These are phyloP conservation scores for Hippophae gyantsensis DNA, from an alignment of 306 rosid species.

Conservation along the genomic window DNA sequence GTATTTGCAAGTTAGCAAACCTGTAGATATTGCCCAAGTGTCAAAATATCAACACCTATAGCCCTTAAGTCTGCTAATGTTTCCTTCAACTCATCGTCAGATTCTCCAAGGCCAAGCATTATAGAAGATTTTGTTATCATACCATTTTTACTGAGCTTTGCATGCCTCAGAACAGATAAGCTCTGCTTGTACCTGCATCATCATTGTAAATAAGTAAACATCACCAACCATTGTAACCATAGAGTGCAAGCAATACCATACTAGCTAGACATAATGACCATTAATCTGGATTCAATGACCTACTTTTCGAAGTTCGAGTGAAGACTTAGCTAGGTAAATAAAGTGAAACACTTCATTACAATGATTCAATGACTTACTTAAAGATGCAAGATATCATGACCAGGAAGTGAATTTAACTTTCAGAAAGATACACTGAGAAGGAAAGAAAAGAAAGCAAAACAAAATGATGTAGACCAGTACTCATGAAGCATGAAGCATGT, in stretches of 20 bases:
- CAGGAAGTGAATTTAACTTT: background rate
- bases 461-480: background rate
- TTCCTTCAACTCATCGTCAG: constrained; percentile 81
- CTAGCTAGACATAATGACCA: background rate
- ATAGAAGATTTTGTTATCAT: constrained; percentile 93
- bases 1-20: constrained; percentile 30
- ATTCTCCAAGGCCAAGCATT: constrained; percentile 96
- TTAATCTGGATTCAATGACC: background rate
- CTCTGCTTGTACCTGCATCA: constrained; percentile 77
- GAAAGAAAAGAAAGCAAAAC: background rate
- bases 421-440: background rate
- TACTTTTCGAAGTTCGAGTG: background rate
- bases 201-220: constrained; percentile 16
- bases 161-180: constrained; percentile 69
- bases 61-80: constrained; percentile 69
- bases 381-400: background rate
- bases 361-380: background rate
- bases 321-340: no score
- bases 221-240: constrained; percentile 9
- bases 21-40: constrained; percentile 96
- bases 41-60: constrained; percentile 81
- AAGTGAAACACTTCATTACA: background rate
- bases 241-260: background rate
- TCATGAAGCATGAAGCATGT: no score
- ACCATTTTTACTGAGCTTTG: constrained; percentile 66